Conservation (phyloP, 371 early-diverging fungal genomes). For the Mucor indicus region DNA sequence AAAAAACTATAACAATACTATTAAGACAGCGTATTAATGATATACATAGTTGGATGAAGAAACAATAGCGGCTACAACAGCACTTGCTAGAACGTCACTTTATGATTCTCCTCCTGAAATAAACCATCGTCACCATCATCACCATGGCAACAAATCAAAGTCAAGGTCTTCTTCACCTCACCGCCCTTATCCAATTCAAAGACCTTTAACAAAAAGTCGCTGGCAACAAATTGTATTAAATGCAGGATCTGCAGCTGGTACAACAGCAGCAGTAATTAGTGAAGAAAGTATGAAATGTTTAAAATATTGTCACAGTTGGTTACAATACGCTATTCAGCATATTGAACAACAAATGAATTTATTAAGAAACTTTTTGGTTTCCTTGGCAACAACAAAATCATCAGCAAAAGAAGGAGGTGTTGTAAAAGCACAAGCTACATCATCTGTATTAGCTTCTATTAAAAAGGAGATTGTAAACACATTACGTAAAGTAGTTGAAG, state of each 20-base stretch:
- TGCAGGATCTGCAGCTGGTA: slow-evolving; percentile 63
- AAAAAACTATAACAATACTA: too few species aligned
- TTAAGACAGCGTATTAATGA: not conserved
- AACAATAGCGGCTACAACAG: slow-evolving; percentile 31
- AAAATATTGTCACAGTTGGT: slow-evolving; percentile 81
- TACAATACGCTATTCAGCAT: slow-evolving; percentile 77
- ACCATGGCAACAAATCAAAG: too few species aligned
- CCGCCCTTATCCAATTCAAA: slow-evolving; percentile 19
- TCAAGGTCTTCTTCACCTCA: slow-evolving; percentile 48
- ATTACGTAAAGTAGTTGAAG: slow-evolving; percentile 79
- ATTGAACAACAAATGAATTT: slow-evolving; percentile 74
- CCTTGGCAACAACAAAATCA: slow-evolving; percentile 47
- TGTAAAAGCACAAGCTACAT: slow-evolving; percentile 2
- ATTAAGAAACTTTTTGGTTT: slow-evolving; percentile 61
- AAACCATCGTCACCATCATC: too few species aligned
- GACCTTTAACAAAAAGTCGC: too few species aligned
- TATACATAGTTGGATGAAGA: slow-evolving; percentile 28
- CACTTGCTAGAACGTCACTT: slow-evolving; percentile 30
- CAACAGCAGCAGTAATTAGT: slow-evolving; percentile 71
- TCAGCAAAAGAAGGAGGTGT: not conserved
- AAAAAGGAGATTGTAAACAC: slow-evolving; percentile 83
- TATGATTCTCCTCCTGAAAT: slow-evolving; percentile 24
- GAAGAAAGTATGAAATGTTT: slow-evolving; percentile 76
- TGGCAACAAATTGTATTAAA: slow-evolving; percentile 74
- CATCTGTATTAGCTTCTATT: slow-evolving; percentile 51